These are phyloP conservation scores for Pichia sp. DNA, from an alignment of 1,139 yeast species.

Conservation along the genomic window DNA sequence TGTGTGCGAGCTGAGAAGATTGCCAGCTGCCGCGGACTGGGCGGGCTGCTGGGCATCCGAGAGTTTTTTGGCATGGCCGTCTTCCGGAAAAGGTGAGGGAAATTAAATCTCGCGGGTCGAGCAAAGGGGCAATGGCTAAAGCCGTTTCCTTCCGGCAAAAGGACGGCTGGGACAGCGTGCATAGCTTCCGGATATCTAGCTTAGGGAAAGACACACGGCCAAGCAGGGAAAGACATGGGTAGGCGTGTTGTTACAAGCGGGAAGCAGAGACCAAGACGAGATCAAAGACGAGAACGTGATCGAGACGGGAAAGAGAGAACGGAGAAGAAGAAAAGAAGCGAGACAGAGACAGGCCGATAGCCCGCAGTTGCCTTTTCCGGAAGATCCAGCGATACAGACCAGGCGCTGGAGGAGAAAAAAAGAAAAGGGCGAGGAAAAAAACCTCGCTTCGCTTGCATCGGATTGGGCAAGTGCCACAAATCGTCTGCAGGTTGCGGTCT, in stretches of 20 bases:
- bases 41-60: neutral
- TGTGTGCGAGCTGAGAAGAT: too few species aligned
- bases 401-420: neutral
- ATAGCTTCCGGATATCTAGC: too few species aligned
- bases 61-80: neutral
- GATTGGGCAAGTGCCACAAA: neutral
- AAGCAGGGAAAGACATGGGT: too few species aligned
- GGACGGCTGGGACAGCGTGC: too few species aligned
- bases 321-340: too few species aligned
- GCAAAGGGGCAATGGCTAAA: neutral
- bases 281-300: too few species aligned
- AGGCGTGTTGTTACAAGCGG: too few species aligned
- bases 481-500: too few species aligned
- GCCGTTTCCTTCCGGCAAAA: neutral
- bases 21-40: neutral
- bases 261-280: too few species aligned
- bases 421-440: neutral
- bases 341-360: neutral
- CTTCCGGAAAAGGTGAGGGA: neutral
- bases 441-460: neutral
- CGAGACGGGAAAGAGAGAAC: too few species aligned
- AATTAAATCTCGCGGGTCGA: neutral
- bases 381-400: constrained; percentile 1
- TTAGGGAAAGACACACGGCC: too few species aligned
- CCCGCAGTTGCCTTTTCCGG: neutral